Percentiles rank a stretch among this genome's conserved stretches.
Conservation (phyloP, 305 asterid genomes). For the Fraxinus latifolia region DNA sequence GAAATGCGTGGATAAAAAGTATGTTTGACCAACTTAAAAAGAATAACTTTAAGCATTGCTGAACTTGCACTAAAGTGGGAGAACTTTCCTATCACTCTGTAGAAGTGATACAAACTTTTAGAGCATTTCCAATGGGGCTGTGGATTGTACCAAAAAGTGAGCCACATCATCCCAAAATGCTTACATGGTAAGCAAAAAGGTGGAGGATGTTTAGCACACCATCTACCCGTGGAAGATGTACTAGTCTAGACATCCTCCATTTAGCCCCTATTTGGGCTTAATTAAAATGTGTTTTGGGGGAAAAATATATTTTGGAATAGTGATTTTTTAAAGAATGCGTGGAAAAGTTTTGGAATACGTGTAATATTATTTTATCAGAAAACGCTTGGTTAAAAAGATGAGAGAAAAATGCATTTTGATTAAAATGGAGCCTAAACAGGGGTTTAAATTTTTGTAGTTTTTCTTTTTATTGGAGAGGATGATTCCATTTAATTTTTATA, state of each 20-base stretch:
- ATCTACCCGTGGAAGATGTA: not conserved
- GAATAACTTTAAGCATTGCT: not conserved
- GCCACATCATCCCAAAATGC: not conserved
- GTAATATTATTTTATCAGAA: too few species aligned
- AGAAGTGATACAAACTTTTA: not conserved
- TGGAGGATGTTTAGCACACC: not conserved
- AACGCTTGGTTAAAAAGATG: too few species aligned
- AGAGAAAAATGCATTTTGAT: too few species aligned
- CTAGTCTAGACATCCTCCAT: not conserved
- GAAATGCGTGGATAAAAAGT: not conserved
- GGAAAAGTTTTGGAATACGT: too few species aligned
- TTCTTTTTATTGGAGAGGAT: not conserved
- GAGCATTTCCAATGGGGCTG: not conserved
- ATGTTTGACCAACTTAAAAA: not conserved
- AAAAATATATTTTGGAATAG: too few species aligned
- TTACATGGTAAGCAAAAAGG: not conserved
- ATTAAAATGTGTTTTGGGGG: too few species aligned
- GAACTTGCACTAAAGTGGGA: conserved; percentile 4
- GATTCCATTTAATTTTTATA: not conserved
- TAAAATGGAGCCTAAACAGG: too few species aligned
- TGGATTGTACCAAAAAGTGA: not conserved
- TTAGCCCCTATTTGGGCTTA: too few species aligned
- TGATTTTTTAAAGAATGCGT: too few species aligned
- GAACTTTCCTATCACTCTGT: not conserved
- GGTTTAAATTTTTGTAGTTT: too few species aligned